phyloP scores from a whole-genome alignment of 768 basidiomycete genomes.

The Suillus americanus region DNA sequence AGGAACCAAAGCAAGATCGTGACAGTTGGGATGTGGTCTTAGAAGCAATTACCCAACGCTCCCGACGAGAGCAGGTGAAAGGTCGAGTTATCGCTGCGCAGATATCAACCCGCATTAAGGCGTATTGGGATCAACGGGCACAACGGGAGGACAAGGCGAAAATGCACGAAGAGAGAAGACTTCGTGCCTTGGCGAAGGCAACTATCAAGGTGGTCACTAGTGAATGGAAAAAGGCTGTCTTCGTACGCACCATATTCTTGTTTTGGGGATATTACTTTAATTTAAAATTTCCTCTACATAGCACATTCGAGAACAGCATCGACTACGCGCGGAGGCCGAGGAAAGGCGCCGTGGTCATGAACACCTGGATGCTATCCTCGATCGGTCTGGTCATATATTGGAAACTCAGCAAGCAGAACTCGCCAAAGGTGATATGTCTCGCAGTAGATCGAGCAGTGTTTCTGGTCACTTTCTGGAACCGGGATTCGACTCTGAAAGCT shows the following conservation, averaged over 20 bases:
- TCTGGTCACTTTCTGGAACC: constrained; percentile 28
- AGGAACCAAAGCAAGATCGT: constrained; percentile 25
- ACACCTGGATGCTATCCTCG: constrained; percentile 87
- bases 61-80: constrained; percentile 18
- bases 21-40: constrained; percentile 66
- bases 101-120: constrained; percentile 65
- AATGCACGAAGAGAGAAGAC: constrained; percentile 62
- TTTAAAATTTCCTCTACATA: constrained; percentile 24
- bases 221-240: constrained; percentile 89
- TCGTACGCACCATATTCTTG: constrained; percentile 46
- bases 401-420: constrained; percentile 81
- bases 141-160: constrained; percentile 59
- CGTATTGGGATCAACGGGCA: constrained; percentile 73
- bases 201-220: constrained; percentile 66
- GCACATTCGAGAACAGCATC: constrained; percentile 74
- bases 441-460: constrained; percentile 59
- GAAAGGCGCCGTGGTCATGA: constrained; percentile 77
- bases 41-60: constrained; percentile 38
- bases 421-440: constrained; percentile 44
- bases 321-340: constrained; percentile 67
- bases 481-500: constrained; percentile 21
- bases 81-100: constrained; percentile 48
- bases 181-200: constrained; percentile 67
- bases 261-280: constrained; percentile 1
- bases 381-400: constrained; percentile 84